Base-by-base conservation (phyloP, 2,329 filamentous ascomycete genomes). In the Verticillium alfalfae region DNA sequence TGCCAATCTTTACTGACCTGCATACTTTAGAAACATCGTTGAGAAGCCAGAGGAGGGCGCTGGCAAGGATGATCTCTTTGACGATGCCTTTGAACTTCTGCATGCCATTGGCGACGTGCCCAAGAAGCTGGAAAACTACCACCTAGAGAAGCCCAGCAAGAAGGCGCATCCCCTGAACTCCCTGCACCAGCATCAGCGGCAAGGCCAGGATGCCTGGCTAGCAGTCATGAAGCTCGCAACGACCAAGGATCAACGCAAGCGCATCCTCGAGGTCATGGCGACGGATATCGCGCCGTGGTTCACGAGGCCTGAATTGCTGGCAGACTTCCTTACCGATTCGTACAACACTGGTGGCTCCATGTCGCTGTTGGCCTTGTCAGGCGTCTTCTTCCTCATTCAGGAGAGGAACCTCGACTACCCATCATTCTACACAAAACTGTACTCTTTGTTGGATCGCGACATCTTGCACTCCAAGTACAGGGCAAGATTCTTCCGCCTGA, bases 331-430 rank as follows among this genome's bases (percentile, higher is more conserved):
- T 61, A 97, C 93, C n/a, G 92, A 95, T 76, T 96, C 89, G 36
- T 98, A 96, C 78, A 84, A 97, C 69, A 80, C 88, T 8, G 93
- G 94, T 59, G 95, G 95, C 55, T 90, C 92, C 15, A 92, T 88
- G 57, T 94, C 95, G 5, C 82, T 99, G 5, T 84, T 97, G 22
- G 93, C 96, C 1, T 81, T 99, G 1, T 96, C 92, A 1, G 95
- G 95, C 59, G 88, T 99, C 56, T 99, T 97, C 78, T 95, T 96
- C 73, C 84, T 99, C 59, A 98, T 99, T 68, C 88, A 91, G 66
- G 87, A 95, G 72, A 91, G 92, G 71, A 99, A 99, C 72, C 83
- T 99, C 63, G 95, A 99, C 76, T 99, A 99, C 73, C 93, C 93
- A 1, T 89, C 88, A 37, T 99, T 99, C 78, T 99, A 96, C 77